A percentile compares a stretch with the other conserved stretches of the same genome.
Evolutionary conservation across 2,329 filamentous ascomycete genomes (phyloP).

Genomic region (Hypoxylon sp.): DNA sequence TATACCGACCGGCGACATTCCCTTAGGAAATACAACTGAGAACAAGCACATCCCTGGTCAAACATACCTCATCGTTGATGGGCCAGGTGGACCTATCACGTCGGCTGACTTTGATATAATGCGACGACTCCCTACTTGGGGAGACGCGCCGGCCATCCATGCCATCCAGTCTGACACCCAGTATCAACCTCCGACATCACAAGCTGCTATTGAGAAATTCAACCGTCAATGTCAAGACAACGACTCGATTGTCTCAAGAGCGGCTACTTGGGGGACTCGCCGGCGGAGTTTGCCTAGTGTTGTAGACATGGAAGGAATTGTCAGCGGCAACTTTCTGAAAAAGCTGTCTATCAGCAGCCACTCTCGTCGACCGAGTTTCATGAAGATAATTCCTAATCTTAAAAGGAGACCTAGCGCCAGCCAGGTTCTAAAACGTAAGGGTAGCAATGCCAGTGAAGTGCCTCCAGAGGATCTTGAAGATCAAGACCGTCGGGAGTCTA

Average conservation of each 20-base stretch:
- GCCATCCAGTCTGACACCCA: conserved; percentile 56
- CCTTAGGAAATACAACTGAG: conserved; percentile 62
- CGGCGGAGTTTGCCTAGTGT: conserved; percentile 73
- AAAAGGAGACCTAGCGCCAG: conserved; percentile 64
- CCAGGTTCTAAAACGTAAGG: conserved; percentile 62
- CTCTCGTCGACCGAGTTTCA: conserved; percentile 65
- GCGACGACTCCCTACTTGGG: conserved; percentile 63
- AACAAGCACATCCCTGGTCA: conserved; percentile 65
- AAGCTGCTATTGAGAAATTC: conserved; percentile 67
- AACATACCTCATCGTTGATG: conserved; percentile 61
- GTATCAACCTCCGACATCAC: conserved; percentile 64
- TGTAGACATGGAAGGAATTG: conserved; percentile 70
- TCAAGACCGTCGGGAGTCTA: conserved; percentile 56
- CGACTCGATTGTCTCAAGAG: conserved; percentile 70
- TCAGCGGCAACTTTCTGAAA: conserved; percentile 73
- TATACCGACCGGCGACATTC: conserved; percentile 59
- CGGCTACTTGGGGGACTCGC: conserved; percentile 78
- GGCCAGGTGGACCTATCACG: conserved; percentile 57
- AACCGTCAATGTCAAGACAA: conserved; percentile 67
- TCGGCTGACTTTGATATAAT: conserved; percentile 65
- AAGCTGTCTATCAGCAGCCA: conserved; percentile 68
- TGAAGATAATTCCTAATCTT: conserved; percentile 65
- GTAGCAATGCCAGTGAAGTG: conserved; percentile 58
- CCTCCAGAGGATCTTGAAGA: conserved; percentile 46
- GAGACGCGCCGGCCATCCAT: conserved; percentile 62